Base-by-base conservation (phyloP, 768 basidiomycete species). In the Macrolepiota albuminosa region DNA sequence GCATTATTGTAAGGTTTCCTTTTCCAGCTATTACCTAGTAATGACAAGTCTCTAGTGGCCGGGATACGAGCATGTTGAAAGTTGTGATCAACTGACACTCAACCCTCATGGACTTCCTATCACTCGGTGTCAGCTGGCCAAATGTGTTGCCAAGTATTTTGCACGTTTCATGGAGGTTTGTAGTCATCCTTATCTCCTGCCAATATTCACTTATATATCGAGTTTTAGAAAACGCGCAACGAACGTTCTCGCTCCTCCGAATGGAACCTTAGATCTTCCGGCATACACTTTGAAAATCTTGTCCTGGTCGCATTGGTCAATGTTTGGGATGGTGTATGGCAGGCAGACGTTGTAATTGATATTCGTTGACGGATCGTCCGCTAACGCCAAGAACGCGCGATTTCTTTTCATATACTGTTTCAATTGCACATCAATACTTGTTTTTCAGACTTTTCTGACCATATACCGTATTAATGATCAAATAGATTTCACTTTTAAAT, bases 1-100 rank as follows among this genome's bases (percentile, higher is more conserved):
- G 71, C 31, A 76, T 82, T 36, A 62, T 71, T 58, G 81, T 82
- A 46, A 46, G 45, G 13, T 48, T n/a, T 9, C 29, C 52, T 21
- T 16, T 14, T 37, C 50, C 31, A 9, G 6, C 9, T 9, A 21
- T n/a, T n/a, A n/a, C 8, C 0, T n/a, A 43, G 40, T n/a, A n/a
- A 16, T 47, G 11, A 52, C 24, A 29, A 45, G n/a, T 2, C 34
- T 43, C 3, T 54, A 82, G 81, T 83, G 80, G 81, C 81, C 80
- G 16, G 81, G 80, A 11, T 83, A 82, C 58, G 72, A 73, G 11
- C 72, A 77, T 56, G 54, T 78, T 47, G 70, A 77, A 14, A 78
- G 75, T 72, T 62, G 63, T 21, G 73, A 74, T 29, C 61, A 67
- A 29, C 68, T 83, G 21, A 72, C 75, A 7, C 47, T 80, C 10